Percentiles rank a stretch among this genome's conserved stretches.
These are phyloP conservation scores for Beta lomatogona DNA, from an alignment of 179 eudicot species.

Conservation along the genomic window DNA sequence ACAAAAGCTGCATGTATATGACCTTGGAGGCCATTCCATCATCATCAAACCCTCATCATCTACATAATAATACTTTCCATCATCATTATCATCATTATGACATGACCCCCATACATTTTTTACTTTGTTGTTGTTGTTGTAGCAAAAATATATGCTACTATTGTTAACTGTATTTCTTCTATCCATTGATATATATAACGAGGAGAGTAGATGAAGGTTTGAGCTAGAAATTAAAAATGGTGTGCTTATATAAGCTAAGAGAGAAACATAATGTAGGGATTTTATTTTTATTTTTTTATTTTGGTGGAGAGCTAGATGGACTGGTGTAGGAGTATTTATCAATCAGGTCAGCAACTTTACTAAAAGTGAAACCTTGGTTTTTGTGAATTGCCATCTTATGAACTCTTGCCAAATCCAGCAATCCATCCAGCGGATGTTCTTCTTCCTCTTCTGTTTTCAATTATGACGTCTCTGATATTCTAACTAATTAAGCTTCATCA, in stretches of 20 bases:
- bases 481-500: background rate
- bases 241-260: background rate
- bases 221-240: background rate
- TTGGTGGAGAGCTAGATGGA: slow-evolving; percentile 5
- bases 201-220: background rate
- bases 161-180: background rate
- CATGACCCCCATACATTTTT: slow-evolving; percentile 2
- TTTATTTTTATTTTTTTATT: background rate
- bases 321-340: slow-evolving; percentile 29
- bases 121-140: slow-evolving; percentile 6
- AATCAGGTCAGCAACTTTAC: slow-evolving; percentile 25
- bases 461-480: background rate
- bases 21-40: slow-evolving; percentile 75
- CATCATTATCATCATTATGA: background rate
- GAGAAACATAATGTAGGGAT: background rate
- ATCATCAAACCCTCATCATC: slow-evolving; percentile 32
- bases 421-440: slow-evolving; percentile 34
- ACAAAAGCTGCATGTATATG: slow-evolving; percentile 68
- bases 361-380: slow-evolving; percentile 41
- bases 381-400: slow-evolving; percentile 46
- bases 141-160: slow-evolving; percentile 21
- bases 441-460: slow-evolving; percentile 24
- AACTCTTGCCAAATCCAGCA: slow-evolving; percentile 43
- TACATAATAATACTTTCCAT: slow-evolving; percentile 19
- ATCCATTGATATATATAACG: background rate